These are phyloP conservation scores for Capsicum pubescens DNA, from an alignment of 257 asterid genomes.

Conservation along the genomic window DNA sequence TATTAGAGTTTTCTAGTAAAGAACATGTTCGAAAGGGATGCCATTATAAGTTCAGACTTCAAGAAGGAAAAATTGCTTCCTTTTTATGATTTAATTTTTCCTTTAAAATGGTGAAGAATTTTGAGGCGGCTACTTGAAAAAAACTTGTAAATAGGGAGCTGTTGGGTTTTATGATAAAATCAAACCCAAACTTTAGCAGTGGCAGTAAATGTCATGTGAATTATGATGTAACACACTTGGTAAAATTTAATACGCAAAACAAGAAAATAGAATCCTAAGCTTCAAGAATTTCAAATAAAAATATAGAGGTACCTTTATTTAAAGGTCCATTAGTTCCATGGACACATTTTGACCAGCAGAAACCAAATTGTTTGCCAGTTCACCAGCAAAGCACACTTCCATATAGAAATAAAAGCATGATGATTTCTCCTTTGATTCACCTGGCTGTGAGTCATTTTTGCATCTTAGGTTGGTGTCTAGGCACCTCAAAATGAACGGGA, in stretches of 20 bases:
- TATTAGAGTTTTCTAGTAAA: not conserved
- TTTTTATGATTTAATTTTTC: not conserved
- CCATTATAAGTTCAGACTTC: not conserved
- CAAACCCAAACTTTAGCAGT: not conserved
- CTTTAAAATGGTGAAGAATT: not conserved
- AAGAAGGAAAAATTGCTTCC: not conserved
- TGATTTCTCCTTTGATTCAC: no score
- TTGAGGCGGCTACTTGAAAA: not conserved
- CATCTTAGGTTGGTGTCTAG: no score
- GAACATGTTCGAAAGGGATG: not conserved
- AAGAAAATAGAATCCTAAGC: not conserved
- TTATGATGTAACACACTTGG: not conserved
- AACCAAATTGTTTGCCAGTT: slow-evolving; percentile 83
- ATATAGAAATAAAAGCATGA: slow-evolving; percentile 85
- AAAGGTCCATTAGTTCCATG: slow-evolving; percentile 91
- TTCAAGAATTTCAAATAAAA: not conserved
- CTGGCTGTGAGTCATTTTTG: no score
- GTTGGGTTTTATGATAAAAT: not conserved
- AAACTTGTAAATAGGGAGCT: not conserved
- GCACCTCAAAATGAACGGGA: no score
- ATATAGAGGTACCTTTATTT: slow-evolving; percentile 77
- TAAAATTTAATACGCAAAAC: not conserved
- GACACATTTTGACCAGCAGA: slow-evolving; percentile 97
- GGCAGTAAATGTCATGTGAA: not conserved
- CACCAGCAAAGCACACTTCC: slow-evolving; percentile 98